These are phyloP conservation scores for Saitozyma podzolica DNA, from an alignment of 768 basidiomycete genomes.

Conservation along the genomic window DNA sequence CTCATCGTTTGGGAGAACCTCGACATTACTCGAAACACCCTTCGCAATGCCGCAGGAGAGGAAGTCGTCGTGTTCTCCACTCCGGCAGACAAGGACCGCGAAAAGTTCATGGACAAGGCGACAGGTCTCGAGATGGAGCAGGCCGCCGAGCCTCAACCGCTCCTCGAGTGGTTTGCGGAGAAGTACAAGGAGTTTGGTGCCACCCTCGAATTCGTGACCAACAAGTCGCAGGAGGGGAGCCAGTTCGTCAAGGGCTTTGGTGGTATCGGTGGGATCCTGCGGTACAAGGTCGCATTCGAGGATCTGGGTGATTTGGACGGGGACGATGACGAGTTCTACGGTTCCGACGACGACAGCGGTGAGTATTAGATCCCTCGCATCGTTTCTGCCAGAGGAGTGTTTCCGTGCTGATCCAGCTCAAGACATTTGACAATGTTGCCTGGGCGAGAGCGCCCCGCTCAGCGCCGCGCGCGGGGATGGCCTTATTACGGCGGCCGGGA, in stretches of 20 bases:
- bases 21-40: slow-evolving; percentile 79
- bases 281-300: slow-evolving; percentile 96
- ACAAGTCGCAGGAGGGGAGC: slow-evolving; percentile 93
- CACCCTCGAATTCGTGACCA: slow-evolving; percentile 84
- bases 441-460: slow-evolving; percentile 41
- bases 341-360: slow-evolving; percentile 52
- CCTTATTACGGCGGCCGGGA: background rate
- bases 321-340: slow-evolving; percentile 55
- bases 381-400: background rate
- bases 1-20: slow-evolving; percentile 98
- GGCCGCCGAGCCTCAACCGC: slow-evolving; percentile 70
- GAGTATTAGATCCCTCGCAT: slow-evolving; percentile 13
- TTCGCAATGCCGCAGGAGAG: slow-evolving; percentile 92
- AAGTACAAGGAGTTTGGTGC: slow-evolving; percentile 98
- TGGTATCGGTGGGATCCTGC: slow-evolving; percentile 90
- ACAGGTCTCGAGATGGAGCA: slow-evolving; percentile 97
- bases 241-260: slow-evolving; percentile 99
- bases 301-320: slow-evolving; percentile 62
- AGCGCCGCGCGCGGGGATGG: slow-evolving; percentile 36
- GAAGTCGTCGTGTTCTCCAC: slow-evolving; percentile 68
- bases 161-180: slow-evolving; percentile 98
- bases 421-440: slow-evolving; percentile 42
- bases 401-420: background rate
- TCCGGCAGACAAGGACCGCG: slow-evolving; percentile 56
- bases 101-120: slow-evolving; percentile 92